phyloP scores from a whole-genome alignment of 257 asterid species.

The Solanum dulcamara region DNA sequence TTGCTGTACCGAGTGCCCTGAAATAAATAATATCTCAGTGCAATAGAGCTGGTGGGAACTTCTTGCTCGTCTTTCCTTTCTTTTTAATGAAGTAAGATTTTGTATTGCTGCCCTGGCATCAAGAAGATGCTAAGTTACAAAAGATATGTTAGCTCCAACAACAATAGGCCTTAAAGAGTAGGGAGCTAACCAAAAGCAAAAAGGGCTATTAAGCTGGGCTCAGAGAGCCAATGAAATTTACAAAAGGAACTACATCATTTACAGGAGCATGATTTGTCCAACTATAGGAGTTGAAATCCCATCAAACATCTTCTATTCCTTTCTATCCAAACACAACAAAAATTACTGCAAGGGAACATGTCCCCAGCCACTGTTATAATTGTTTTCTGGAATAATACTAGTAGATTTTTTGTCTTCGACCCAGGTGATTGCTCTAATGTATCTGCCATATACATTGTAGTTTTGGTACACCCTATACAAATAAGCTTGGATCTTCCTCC shows the following conservation, averaged over 20 bases:
- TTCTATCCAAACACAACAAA: neutral
- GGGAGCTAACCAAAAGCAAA: neutral
- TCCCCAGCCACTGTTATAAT: neutral
- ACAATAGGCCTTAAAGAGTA: neutral
- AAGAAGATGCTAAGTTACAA: neutral
- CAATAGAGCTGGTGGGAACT: neutral
- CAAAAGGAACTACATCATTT: too few relatives aligned
- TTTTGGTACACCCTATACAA: neutral
- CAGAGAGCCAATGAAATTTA: too few relatives aligned
- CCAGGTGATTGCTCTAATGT: neutral
- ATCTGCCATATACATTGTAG: neutral
- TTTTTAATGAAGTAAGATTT: neutral
- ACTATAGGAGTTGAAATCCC: neutral
- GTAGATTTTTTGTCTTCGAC: neutral
- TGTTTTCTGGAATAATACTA: neutral
- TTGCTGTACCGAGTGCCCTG: neutral
- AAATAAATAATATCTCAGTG: neutral
- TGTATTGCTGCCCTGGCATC: neutral
- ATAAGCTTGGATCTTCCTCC: neutral
- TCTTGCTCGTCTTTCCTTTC: neutral
- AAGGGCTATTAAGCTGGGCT: too few relatives aligned
- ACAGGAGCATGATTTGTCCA: too few relatives aligned
- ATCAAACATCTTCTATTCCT: neutral
- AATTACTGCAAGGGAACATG: neutral
- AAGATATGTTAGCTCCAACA: neutral